Evolutionary conservation across 2,329 filamentous ascomycete species (phyloP).

Genomic region (Xylariaceae sp.): DNA sequence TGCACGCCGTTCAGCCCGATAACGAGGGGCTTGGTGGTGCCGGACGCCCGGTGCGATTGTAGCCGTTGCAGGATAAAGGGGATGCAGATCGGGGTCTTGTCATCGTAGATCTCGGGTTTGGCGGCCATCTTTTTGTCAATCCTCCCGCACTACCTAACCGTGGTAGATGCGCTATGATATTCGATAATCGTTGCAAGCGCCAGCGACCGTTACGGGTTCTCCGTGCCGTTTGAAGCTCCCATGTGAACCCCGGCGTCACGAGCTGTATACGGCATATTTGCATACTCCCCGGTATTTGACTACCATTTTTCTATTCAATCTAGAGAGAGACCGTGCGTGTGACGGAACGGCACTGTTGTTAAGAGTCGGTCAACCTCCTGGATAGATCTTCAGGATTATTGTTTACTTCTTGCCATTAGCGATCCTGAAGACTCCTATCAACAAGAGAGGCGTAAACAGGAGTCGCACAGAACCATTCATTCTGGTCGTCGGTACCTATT

Average conservation of each 20-base stretch:
- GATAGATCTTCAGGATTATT: not conserved
- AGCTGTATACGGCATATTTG: no score
- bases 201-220: no score
- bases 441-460: not conserved
- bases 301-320: no score
- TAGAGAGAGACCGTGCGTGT: no score
- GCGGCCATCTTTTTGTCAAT: not conserved
- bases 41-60: constrained; percentile 38
- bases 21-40: constrained; percentile 61
- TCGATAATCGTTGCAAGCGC: not conserved
- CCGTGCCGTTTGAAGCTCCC: not conserved
- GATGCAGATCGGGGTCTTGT: constrained; percentile 72
- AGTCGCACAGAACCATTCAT: not conserved
- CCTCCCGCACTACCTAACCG: not conserved
- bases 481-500: not conserved
- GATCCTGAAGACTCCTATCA: not conserved
- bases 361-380: not conserved
- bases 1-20: constrained; percentile 88
- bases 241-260: no score
- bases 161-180: not conserved
- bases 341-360: not conserved
- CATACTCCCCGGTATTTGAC: no score
- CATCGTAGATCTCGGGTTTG: constrained; percentile 53
- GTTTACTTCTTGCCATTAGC: not conserved
- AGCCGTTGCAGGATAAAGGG: constrained; percentile 67